phyloP scores from a whole-genome alignment of 192 early-diverging fungal genomes.

The Coemansia sp. region DNA sequence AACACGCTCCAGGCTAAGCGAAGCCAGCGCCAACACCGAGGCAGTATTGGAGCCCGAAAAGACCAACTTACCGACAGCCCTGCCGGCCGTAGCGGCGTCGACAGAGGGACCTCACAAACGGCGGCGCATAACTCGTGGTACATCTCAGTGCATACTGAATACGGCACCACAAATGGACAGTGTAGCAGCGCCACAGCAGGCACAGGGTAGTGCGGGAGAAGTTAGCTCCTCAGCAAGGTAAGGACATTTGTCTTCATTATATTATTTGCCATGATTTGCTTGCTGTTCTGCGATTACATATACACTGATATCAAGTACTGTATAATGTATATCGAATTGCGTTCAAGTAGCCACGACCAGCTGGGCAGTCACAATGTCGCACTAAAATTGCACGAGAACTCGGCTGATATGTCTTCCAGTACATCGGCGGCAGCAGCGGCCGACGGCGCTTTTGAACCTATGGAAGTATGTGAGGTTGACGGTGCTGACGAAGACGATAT shows the following conservation, averaged over 20 bases:
- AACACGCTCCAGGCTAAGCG: neutral
- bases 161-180: neutral
- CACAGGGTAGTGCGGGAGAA: neutral
- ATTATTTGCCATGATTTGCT: neutral
- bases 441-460: neutral
- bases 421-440: neutral
- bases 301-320: neutral
- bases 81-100: neutral
- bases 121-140: neutral
- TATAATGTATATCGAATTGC: neutral
- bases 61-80: neutral
- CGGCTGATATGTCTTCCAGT: neutral
- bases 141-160: neutral
- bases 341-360: neutral
- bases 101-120: neutral
- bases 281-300: neutral
- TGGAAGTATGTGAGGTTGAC: neutral
- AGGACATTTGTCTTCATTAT: neutral
- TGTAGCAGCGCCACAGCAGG: neutral
- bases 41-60: neutral
- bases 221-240: constrained; percentile 12
- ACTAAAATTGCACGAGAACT: neutral
- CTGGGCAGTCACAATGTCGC: neutral
- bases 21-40: neutral
- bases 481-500: neutral